A percentile compares a stretch with the other conserved stretches of the same genome.
Evolutionary conservation across 495 filamentous ascomycete genomes (phyloP).

Genomic region (Lepraria neglecta): DNA sequence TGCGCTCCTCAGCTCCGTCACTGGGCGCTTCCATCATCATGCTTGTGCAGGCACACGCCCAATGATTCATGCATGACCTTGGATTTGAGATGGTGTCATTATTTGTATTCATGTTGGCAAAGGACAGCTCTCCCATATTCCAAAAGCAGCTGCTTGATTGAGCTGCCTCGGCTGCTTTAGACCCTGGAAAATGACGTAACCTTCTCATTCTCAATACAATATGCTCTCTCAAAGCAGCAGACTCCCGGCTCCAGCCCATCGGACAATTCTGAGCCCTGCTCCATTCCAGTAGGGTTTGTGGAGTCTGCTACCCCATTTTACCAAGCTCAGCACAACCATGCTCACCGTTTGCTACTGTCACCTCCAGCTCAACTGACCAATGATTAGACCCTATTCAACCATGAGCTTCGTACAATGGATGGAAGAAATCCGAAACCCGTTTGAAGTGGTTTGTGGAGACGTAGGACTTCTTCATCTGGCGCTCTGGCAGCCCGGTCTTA

Average conservation of each 20-base stretch:
- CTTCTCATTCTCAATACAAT: no score
- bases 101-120: background rate
- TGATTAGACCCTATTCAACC: no score
- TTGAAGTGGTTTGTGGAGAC: background rate
- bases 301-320: no score
- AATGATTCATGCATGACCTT: conserved; percentile 9
- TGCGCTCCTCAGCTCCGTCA: conserved; percentile 16
- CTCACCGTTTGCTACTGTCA: no score
- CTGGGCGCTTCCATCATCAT: conserved; percentile 17
- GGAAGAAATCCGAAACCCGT: background rate
- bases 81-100: background rate
- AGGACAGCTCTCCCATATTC: background rate
- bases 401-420: background rate
- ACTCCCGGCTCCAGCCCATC: no score
- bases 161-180: background rate
- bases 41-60: background rate
- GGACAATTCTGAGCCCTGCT: no score
- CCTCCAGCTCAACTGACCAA: no score
- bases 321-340: no score
- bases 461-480: no score
- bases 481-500: background rate
- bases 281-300: no score
- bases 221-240: no score
- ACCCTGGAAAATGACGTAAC: background rate
- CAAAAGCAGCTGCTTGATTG: background rate